Conservation (phyloP, 805 yeast species). For the Metschnikowia drakensbergensis region DNA sequence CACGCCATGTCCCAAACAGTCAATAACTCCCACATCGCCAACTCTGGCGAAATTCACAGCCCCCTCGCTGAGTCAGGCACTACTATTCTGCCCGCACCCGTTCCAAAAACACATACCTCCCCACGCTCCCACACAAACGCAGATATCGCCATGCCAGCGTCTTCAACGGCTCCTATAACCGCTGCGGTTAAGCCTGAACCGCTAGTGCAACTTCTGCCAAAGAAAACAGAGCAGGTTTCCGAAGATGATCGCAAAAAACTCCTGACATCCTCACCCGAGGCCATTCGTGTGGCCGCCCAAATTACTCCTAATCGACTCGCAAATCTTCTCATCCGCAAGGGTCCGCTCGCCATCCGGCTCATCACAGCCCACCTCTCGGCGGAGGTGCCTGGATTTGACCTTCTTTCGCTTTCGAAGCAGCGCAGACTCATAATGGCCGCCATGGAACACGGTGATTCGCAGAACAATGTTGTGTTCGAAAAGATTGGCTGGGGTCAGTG, state of each 20-base stretch:
- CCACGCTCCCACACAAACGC: too few species aligned
- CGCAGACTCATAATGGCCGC: slow-evolving; percentile 87
- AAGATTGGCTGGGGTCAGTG: slow-evolving; percentile 99
- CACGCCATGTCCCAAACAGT: neutral
- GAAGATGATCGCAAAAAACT: slow-evolving; percentile 22
- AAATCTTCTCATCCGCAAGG: slow-evolving; percentile 61
- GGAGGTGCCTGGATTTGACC: slow-evolving; percentile 77
- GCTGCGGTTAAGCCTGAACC: neutral
- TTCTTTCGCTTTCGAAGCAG: slow-evolving; percentile 79
- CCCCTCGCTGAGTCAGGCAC: too few species aligned
- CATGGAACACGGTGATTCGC: slow-evolving; percentile 65
- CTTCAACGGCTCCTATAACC: neutral
- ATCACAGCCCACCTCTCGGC: slow-evolving; percentile 73
- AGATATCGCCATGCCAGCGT: too few species aligned
- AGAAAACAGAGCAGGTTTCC: neutral
- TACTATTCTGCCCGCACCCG: too few species aligned
- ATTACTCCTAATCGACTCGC: slow-evolving; percentile 81
- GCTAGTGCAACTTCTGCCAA: neutral
- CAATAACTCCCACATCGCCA: neutral
- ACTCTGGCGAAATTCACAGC: neutral
- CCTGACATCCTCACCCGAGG: slow-evolving; percentile 82
- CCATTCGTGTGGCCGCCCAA: slow-evolving; percentile 79
- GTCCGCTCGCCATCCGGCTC: slow-evolving; percentile 88
- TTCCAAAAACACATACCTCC: too few species aligned
- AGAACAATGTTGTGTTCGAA: slow-evolving; percentile 68